These are phyloP conservation scores for Vigna trinervia DNA, from an alignment of 306 rosid species.

Conservation along the genomic window DNA sequence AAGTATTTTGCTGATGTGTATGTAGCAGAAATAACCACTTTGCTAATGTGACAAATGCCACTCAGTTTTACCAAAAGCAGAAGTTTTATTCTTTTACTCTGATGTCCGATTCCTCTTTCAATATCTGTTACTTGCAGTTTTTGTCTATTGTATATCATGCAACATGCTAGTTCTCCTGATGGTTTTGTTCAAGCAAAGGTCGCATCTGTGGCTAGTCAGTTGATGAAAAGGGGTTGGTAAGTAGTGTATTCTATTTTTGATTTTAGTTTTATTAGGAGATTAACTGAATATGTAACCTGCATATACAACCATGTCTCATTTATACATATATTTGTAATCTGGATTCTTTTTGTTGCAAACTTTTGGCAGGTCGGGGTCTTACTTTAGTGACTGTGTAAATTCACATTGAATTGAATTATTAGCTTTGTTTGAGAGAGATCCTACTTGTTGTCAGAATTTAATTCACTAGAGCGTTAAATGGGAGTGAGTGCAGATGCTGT, in stretches of 20 bases:
- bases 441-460: not conserved
- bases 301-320: conserved; percentile 27
- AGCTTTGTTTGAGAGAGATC: not conserved
- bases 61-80: too few species aligned
- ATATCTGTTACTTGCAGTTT: conserved; percentile 68
- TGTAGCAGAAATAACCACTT: too few species aligned
- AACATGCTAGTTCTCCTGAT: conserved; percentile 82
- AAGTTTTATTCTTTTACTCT: too few species aligned
- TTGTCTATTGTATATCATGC: conserved; percentile 82
- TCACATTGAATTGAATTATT: conserved; percentile 1
- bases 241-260: conserved; percentile 34
- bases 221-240: conserved; percentile 98
- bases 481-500: conserved; percentile 14
- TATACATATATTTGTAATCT: conserved; percentile 22
- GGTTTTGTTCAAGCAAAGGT: conserved; percentile 86
- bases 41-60: too few species aligned
- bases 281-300: conserved; percentile 23
- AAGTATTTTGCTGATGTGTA: too few species aligned
- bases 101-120: conserved; percentile 26
- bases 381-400: conserved; percentile 1
- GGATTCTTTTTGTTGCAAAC: conserved; percentile 1
- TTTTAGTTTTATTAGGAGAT: conserved; percentile 8
- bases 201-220: conserved; percentile 92
- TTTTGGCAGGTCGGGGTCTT: not conserved
- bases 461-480: not conserved